A percentile compares a stretch with the other conserved stretches of the same genome.
Evolutionary conservation across 257 asterid genomes (phyloP).

Genomic region (Petunia secreta): DNA sequence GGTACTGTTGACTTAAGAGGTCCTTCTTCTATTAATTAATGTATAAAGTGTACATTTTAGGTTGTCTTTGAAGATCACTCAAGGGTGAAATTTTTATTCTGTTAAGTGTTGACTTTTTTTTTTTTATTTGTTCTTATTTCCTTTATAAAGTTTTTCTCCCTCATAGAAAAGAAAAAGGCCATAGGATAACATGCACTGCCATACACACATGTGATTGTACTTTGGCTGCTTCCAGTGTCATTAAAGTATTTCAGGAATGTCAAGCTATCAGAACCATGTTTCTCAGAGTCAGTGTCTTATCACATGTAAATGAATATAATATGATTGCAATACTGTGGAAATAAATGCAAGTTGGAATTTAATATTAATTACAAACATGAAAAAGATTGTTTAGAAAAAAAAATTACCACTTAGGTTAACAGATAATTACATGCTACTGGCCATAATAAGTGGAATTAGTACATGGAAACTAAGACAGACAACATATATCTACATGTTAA

Average conservation of each 20-base stretch:
- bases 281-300: background rate
- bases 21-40: background rate
- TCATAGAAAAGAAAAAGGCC: background rate
- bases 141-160: background rate
- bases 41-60: background rate
- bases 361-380: background rate
- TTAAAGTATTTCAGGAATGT: slow-evolving; percentile 25
- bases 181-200: slow-evolving; percentile 18
- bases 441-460: no score
- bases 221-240: background rate
- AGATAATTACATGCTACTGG: no score
- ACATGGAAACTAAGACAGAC: no score
- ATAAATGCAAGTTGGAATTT: background rate
- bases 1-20: slow-evolving; percentile 1
- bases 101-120: slow-evolving; percentile 4
- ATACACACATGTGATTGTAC: background rate
- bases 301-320: background rate
- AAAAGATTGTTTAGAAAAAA: no score
- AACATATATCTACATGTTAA: no score
- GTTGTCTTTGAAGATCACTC: slow-evolving; percentile 1
- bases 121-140: background rate
- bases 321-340: background rate
- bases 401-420: background rate
- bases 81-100: background rate
- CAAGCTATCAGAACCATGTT: slow-evolving; percentile 21